These are phyloP conservation scores for Thozetella sp. DNA, from an alignment of 495 filamentous ascomycete genomes.

Conservation along the genomic window DNA sequence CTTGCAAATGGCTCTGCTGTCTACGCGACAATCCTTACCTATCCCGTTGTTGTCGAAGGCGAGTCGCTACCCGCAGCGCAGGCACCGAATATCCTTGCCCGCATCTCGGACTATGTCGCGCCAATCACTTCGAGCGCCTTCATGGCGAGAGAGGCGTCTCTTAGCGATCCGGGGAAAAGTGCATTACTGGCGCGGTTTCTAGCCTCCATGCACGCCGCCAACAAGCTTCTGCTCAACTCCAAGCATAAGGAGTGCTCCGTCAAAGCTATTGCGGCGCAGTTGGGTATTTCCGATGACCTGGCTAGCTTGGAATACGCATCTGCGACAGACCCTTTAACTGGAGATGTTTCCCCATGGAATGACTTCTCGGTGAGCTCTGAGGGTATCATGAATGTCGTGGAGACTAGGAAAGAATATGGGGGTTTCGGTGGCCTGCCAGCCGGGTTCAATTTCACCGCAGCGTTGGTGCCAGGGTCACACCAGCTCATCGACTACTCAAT, in stretches of 20 bases:
- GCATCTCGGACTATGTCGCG: conserved; percentile 18
- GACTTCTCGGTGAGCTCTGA: conserved; percentile 22
- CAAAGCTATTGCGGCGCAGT: conserved; percentile 16
- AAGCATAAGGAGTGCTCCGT: conserved; percentile 15
- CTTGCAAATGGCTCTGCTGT: conserved; percentile 27
- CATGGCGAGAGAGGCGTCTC: conserved; percentile 16
- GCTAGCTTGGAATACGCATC: conserved; percentile 19
- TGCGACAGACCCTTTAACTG: conserved; percentile 14
- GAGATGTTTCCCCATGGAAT: conserved; percentile 15
- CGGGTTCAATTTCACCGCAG: conserved; percentile 23
- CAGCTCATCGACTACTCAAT: conserved; percentile 33
- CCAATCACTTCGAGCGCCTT: conserved; percentile 25
- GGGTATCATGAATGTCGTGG: conserved; percentile 27
- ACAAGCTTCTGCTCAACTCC: conserved; percentile 17
- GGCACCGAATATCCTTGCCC: conserved; percentile 21
- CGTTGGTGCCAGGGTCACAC: conserved; percentile 22
- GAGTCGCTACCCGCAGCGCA: conserved; percentile 4
- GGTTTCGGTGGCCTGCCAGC: conserved; percentile 19
- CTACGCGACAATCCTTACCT: conserved; percentile 27
- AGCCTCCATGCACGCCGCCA: conserved; percentile 24
- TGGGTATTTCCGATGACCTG: conserved; percentile 14
- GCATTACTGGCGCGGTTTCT: conserved; percentile 24
- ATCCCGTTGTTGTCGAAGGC: conserved; percentile 22
- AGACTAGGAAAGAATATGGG: conserved; percentile 22
- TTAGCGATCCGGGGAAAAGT: conserved; percentile 5